phyloP scores from a whole-genome alignment of 306 rosid species.

The Prunus armeniaca region DNA sequence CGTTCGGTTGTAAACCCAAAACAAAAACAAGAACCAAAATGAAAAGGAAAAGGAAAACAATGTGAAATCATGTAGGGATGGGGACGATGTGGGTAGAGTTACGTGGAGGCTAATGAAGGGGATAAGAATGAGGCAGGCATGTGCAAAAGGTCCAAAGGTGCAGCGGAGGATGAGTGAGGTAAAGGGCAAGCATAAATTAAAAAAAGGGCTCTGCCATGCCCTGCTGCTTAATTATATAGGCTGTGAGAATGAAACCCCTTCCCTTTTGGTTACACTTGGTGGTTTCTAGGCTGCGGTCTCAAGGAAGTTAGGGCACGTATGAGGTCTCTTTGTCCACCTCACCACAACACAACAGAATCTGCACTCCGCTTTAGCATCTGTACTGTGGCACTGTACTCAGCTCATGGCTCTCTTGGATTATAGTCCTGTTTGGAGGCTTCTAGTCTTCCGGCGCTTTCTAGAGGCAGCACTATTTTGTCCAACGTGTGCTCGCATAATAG shows the following conservation, averaged over 20 bases:
- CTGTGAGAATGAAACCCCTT: too few relatives aligned
- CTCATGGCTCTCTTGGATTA: not conserved
- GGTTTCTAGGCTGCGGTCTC: too few relatives aligned
- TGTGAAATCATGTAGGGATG: not conserved
- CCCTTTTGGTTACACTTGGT: too few relatives aligned
- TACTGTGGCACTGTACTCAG: not conserved
- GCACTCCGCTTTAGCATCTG: too few relatives aligned
- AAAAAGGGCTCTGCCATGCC: not conserved
- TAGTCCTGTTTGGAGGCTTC: too few relatives aligned
- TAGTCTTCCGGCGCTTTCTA: not conserved
- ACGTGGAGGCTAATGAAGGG: constrained; percentile 13
- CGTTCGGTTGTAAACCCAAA: not conserved
- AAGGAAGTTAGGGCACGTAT: too few relatives aligned
- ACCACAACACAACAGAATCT: too few relatives aligned
- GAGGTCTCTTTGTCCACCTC: too few relatives aligned
- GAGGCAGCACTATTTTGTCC: too few relatives aligned
- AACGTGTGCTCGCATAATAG: too few relatives aligned
- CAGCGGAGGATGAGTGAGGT: not conserved
- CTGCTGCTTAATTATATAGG: too few relatives aligned
- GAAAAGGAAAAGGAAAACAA: not conserved
- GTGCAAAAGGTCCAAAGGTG: constrained; percentile 12
- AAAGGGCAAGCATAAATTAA: not conserved
- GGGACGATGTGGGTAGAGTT: not conserved
- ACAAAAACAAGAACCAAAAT: not conserved
- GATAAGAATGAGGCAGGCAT: constrained; percentile 17